phyloP scores from a whole-genome alignment of 163 green algal species.

The Scenedesmus sp. region DNA sequence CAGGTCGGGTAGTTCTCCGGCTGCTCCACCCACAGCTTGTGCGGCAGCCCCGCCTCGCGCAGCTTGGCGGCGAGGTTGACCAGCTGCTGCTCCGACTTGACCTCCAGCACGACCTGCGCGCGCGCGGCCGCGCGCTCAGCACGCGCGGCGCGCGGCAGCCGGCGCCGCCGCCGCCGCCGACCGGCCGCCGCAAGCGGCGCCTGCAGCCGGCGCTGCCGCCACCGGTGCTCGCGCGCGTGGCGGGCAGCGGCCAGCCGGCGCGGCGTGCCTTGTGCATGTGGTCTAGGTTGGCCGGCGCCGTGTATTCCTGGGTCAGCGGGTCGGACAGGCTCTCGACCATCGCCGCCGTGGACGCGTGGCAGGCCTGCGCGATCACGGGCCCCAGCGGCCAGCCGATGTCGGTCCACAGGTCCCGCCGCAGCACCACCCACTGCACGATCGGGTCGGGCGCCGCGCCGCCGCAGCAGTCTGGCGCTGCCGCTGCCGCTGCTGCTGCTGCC shows the following conservation, averaged over 20 bases:
- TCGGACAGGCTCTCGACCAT: conserved; percentile 78
- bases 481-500: neutral
- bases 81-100: conserved; percentile 84
- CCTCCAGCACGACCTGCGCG: conserved; percentile 89
- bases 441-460: conserved; percentile 50
- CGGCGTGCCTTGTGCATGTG: conserved; percentile 92
- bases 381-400: conserved; percentile 89
- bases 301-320: conserved; percentile 73
- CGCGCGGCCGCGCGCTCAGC: no score
- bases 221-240: no score
- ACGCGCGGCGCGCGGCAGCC: no score
- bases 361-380: conserved; percentile 90
- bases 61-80: conserved; percentile 62
- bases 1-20: conserved; percentile 92
- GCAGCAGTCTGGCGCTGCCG: no score
- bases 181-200: no score
- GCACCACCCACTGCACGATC: conserved; percentile 93
- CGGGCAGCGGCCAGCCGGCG: neutral
- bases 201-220: neutral
- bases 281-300: conserved; percentile 74
- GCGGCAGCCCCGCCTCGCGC: conserved; percentile 63
- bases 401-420: conserved; percentile 87
- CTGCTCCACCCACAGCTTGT: conserved; percentile 98
- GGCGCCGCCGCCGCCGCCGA: no score
- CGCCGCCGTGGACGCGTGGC: conserved; percentile 88